A percentile compares a stretch with the other conserved stretches of the same genome.
phyloP scores from a whole-genome alignment of 2,329 filamentous ascomycete species.

The Graphiopsis chlorocephala region DNA sequence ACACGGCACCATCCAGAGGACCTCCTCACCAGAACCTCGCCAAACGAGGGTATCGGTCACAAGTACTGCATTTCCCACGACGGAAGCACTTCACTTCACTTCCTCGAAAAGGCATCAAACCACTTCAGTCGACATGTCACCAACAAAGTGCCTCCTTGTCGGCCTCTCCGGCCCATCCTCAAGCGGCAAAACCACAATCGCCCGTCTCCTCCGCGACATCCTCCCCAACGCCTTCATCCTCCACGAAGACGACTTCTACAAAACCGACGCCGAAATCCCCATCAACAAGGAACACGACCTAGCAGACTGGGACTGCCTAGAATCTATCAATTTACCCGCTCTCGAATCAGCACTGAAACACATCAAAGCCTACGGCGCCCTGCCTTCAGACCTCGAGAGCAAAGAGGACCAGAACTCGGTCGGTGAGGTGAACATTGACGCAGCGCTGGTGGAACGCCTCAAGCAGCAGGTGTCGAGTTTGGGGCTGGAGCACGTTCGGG shows the following conservation, averaged over 20 bases:
- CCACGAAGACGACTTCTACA: slow-evolving; percentile 96
- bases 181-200: slow-evolving; percentile 91
- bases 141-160: slow-evolving; percentile 50
- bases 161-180: slow-evolving; percentile 88
- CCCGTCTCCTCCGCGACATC: slow-evolving; percentile 76
- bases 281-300: slow-evolving; percentile 49
- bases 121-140: background rate
- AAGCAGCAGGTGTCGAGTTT: slow-evolving; percentile 28
- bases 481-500: slow-evolving; percentile 28
- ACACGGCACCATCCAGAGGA: background rate
- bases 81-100: background rate
- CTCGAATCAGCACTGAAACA: slow-evolving; percentile 67
- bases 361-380: slow-evolving; percentile 65
- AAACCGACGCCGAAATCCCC: slow-evolving; percentile 66
- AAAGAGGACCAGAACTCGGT: slow-evolving; percentile 60
- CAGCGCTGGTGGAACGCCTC: slow-evolving; percentile 29
- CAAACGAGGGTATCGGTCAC: too few relatives aligned
- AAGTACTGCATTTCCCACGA: background rate
- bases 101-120: background rate
- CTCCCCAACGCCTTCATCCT: slow-evolving; percentile 74
- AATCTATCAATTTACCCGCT: slow-evolving; percentile 68
- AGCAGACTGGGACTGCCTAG: slow-evolving; percentile 88
- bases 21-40: background rate
- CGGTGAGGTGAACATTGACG: slow-evolving; percentile 40
- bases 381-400: slow-evolving; percentile 52